Percentiles rank a stretch among this genome's conserved stretches.
phyloP scores from a whole-genome alignment of 257 asterid species.

The Plantago major region DNA sequence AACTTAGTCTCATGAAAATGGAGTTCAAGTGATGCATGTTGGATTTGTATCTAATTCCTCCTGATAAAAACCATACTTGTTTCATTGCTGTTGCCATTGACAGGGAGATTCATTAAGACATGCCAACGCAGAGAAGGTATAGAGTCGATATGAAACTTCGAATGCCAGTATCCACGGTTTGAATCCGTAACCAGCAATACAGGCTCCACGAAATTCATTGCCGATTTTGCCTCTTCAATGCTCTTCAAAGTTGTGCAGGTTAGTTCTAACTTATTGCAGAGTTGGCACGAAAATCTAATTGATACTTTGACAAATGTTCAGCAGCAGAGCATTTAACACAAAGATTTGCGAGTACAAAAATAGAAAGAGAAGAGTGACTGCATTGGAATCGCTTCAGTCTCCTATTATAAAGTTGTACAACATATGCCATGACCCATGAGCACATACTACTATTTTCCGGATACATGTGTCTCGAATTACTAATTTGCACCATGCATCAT shows the following conservation, averaged over 20 bases:
- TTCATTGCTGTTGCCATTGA: slow-evolving; percentile 16
- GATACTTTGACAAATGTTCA: no score
- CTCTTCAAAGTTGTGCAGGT: slow-evolving; percentile 39
- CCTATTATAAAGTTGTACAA: no score
- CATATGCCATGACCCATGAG: no score
- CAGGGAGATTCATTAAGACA: slow-evolving; percentile 41
- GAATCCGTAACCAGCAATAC: slow-evolving; percentile 58
- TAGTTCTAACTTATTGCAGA: not conserved
- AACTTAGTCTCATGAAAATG: not conserved
- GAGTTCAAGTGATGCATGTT: not conserved
- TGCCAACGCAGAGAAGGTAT: slow-evolving; percentile 62
- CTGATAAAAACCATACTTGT: slow-evolving; percentile 28
- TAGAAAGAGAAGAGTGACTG: no score
- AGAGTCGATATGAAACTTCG: slow-evolving; percentile 41
- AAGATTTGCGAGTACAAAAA: no score
- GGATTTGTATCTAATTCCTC: slow-evolving; percentile 1
- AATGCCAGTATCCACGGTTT: slow-evolving; percentile 59
- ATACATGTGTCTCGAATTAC: no score
- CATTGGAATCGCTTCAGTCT: no score
- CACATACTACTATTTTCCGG: no score
- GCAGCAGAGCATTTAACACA: no score
- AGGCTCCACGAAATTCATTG: slow-evolving; percentile 67
- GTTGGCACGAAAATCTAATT: no score
- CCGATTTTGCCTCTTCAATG: slow-evolving; percentile 74
- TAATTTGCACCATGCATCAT: no score